Conservation (phyloP, 768 basidiomycete genomes). For the Calocybe gangraenosa region DNA sequence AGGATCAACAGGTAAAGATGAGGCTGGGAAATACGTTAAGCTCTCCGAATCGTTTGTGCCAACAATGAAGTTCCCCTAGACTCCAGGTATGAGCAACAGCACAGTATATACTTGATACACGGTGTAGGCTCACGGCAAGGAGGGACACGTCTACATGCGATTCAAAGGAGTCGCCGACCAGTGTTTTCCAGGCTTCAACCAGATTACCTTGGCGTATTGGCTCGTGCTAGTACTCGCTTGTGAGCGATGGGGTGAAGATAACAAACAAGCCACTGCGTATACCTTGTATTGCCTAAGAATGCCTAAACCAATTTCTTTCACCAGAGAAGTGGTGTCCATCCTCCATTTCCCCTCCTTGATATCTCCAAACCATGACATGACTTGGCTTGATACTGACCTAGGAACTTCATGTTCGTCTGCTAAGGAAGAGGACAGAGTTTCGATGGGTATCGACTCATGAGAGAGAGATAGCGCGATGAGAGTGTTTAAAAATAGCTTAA, state of each 20-base stretch:
- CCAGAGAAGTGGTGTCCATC: conserved; percentile 56
- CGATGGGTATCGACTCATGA: conserved; percentile 48
- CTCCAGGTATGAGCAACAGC: neutral
- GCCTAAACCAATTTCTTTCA: conserved; percentile 75
- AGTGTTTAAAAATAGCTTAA: conserved; percentile 72
- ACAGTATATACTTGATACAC: neutral
- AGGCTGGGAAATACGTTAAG: conserved; percentile 73
- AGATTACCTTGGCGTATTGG: conserved; percentile 55
- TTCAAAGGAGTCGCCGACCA: conserved; percentile 78
- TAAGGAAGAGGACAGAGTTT: conserved; percentile 55
- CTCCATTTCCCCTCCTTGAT: conserved; percentile 55
- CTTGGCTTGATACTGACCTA: conserved; percentile 54
- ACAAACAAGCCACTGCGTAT: conserved; percentile 4
- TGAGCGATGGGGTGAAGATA: neutral
- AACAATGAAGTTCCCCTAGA: conserved; percentile 73
- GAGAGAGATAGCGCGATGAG: conserved; percentile 62
- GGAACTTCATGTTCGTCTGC: conserved; percentile 72
- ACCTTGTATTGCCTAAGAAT: conserved; percentile 64
- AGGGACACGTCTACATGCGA: conserved; percentile 54
- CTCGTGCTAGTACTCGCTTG: conserved; percentile 42
- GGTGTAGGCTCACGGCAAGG: conserved; percentile 67
- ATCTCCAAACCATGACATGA: conserved; percentile 82
- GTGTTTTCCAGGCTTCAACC: conserved; percentile 60
- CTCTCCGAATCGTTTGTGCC: conserved; percentile 30
- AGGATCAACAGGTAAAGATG: conserved; percentile 72